Percentiles rank a stretch among this genome's conserved stretches.
Conservation (phyloP, 768 basidiomycete genomes). For the Lactifluus piperatus region DNA sequence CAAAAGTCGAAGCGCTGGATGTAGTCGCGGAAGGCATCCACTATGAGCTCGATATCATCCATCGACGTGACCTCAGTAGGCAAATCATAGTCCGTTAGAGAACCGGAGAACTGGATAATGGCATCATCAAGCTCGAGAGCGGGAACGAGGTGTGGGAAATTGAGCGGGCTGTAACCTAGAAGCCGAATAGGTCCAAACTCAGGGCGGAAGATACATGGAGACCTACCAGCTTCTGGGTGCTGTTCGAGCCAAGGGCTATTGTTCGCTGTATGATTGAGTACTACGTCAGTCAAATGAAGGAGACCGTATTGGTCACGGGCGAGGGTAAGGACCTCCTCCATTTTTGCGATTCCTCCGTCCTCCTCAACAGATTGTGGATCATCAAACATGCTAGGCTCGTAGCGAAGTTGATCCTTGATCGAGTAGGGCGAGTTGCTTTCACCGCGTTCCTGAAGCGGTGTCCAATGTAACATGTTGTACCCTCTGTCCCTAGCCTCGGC, state of each 20-base stretch:
- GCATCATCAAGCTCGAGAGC: constrained; percentile 88
- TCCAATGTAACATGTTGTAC: constrained; percentile 98
- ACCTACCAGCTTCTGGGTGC: constrained; percentile 90
- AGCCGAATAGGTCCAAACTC: not conserved
- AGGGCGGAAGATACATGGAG: not conserved
- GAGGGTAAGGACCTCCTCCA: constrained; percentile 55
- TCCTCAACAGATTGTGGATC: constrained; percentile 27
- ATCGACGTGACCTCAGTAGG: constrained; percentile 60
- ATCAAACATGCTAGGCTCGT: constrained; percentile 68
- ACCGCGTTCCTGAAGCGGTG: constrained; percentile 89
- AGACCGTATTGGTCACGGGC: constrained; percentile 85
- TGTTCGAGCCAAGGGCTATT: constrained; percentile 86
- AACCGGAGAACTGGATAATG: constrained; percentile 69
- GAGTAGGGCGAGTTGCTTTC: constrained; percentile 89
- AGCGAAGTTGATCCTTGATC: constrained; percentile 77
- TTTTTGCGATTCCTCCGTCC: constrained; percentile 45
- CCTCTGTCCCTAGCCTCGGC: constrained; percentile 80
- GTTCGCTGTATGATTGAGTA: constrained; percentile 95
- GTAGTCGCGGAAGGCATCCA: constrained; percentile 50
- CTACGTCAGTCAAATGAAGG: constrained; percentile 87
- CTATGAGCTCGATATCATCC: constrained; percentile 59
- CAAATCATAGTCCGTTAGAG: constrained; percentile 55
- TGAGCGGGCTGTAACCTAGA: constrained; percentile 80
- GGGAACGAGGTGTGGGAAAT: constrained; percentile 87
- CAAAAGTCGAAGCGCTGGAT: constrained; percentile 68